Base-by-base conservation (phyloP, 2,329 filamentous ascomycete genomes). In the Xylaria sp. region DNA sequence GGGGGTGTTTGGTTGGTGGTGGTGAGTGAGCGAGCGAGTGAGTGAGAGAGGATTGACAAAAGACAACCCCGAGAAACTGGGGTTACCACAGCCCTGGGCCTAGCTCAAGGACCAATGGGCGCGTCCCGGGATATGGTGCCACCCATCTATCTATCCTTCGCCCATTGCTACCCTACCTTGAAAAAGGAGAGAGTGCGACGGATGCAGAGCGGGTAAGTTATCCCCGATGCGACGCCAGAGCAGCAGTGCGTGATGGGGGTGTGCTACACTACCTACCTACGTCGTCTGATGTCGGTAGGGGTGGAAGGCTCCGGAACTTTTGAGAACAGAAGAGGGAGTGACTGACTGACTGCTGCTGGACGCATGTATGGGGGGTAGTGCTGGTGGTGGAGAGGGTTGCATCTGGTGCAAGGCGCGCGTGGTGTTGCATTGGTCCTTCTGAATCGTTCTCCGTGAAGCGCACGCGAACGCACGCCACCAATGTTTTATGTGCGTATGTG, bases 1-100 rank as follows among this genome's bases (percentile, higher is more conserved):
- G 23, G 23, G 43, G 21, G 45, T 47, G 23, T n/a, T n/a, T n/a
- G n/a, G n/a, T n/a, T n/a, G n/a, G n/a, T n/a, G n/a, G n/a, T n/a
- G n/a, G n/a, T n/a, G n/a, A n/a, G n/a, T n/a, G n/a, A n/a, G n/a
- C n/a, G n/a, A n/a, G n/a, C n/a, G n/a, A n/a, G n/a, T n/a, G n/a
- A n/a, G 23, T 21, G 46, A 45, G 45, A 37, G 53, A 37, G 21
- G 12, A 21, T n/a, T n/a, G 33, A 23, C 17, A 21, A 47, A 45
- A 46, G 53, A 42, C 56, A 56, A n/a, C 63, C 63, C 57, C 55
- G 56, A 62, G 43, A 47, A 45, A 56, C 60, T 50, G 60, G 63
- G 63, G 63, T 37, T 60, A 65, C 63, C 63, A 54, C 60, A 59
- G 52, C 40, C 40, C 31, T n/a, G n/a, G n/a, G n/a, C n/a, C n/a